phyloP scores from a whole-genome alignment of 2,329 filamentous ascomycete species.

The Chaetomium olivaceum region DNA sequence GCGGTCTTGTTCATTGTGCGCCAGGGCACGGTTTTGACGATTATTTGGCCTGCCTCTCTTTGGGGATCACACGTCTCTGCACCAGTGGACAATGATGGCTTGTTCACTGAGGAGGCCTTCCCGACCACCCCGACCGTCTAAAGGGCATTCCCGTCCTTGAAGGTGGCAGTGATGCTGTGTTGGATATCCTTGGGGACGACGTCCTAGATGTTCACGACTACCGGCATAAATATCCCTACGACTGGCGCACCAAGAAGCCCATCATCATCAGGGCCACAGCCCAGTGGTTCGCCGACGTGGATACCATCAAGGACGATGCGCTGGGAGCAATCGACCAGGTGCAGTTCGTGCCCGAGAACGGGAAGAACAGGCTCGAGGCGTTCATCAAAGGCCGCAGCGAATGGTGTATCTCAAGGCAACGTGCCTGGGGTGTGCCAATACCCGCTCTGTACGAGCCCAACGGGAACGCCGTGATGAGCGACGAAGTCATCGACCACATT shows the following conservation, averaged over 20 bases:
- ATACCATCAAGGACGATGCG: constrained; percentile 73
- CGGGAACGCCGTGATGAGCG: constrained; percentile 75
- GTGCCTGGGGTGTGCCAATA: constrained; percentile 95
- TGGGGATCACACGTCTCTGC: constrained; percentile 75
- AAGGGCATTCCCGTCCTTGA: constrained; percentile 69
- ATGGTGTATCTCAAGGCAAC: constrained; percentile 97
- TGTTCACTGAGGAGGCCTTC: constrained; percentile 77
- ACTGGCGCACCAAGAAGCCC: constrained; percentile 94
- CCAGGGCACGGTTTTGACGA: constrained; percentile 97
- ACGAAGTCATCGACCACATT: constrained; percentile 79
- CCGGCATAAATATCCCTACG: constrained; percentile 93
- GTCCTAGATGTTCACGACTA: constrained; percentile 72
- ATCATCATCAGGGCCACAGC: constrained; percentile 90
- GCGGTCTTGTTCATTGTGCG: constrained; percentile 90
- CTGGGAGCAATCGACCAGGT: constrained; percentile 70
- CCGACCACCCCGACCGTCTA: constrained; percentile 69
- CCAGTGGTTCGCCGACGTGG: constrained; percentile 97
- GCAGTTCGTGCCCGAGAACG: constrained; percentile 74
- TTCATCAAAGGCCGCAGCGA: constrained; percentile 87
- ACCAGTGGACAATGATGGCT: constrained; percentile 78
- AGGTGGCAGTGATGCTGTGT: constrained; percentile 67
- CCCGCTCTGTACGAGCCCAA: constrained; percentile 78
- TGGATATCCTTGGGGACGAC: constrained; percentile 65
- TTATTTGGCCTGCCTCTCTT: constrained; percentile 74
- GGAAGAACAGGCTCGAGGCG: constrained; percentile 73